Base-by-base conservation (phyloP, 1,284 basidiomycete genomes). In the Moesziomyces parantarcticus region DNA sequence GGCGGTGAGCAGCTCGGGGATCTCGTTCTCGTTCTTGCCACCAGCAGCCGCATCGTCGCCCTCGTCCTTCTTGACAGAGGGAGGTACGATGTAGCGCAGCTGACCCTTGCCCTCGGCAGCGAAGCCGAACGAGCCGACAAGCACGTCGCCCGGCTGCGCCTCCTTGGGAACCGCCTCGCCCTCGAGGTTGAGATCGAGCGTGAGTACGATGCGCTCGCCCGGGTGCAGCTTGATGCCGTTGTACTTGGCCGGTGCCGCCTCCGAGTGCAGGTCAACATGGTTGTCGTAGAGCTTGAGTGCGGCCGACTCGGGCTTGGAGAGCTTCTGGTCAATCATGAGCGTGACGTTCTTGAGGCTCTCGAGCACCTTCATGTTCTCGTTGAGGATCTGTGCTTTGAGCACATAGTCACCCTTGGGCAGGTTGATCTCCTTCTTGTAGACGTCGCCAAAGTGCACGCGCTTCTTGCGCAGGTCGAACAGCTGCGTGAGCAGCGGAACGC, bases 381-480 rank as follows among this genome's bases (percentile, higher is more conserved):
- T 66, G 45, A 83, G 58, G 22, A 83, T 50, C 47, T 83, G 79
- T 8, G 81, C 76, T 56, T 77, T 70, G 40, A 84, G 53, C 47
- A 77, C 78, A 58, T 83, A 84, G 13, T 83, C 82, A 13, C 84
- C 84, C 58, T 82, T 83, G 46, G 58, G 50, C 54, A 84, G 62
- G 10, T 78, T 67, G 42, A 83, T 59, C 50, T 80, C 76, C 61
- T 84, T 84, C 20, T 79, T 68, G 61, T 84, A 84, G n/a, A 84
- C 81, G 40, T 83, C 83, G 43, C 77, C 79, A 57, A 82, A 83
- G 47, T 76, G 60, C 13, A 83, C 70, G 8, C 75, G 65, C 54
- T 77, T 74, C 52, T 82, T 79, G 55, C 75, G 64, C 25, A 71
- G 52, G 51, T 84, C 84, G 20, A 79, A 79, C 8, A 84, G 58